Evolutionary conservation across 139 green algal genomes (phyloP).

Genomic region (Coelastrella sp.): DNA sequence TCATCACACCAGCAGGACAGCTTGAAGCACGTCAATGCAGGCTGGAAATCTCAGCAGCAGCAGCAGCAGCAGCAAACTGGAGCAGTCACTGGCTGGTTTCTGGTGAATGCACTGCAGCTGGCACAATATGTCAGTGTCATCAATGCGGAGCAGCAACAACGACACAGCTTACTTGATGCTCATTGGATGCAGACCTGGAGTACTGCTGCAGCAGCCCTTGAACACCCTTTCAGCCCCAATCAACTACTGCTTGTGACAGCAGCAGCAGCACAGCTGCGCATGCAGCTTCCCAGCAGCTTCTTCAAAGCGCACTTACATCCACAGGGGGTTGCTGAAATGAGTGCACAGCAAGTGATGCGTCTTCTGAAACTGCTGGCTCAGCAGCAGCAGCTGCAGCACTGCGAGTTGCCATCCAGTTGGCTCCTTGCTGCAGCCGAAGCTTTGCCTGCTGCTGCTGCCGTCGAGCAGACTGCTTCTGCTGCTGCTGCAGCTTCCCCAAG

Average conservation of each 20-base stretch:
- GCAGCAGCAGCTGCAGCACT: neutral
- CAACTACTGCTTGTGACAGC: neutral
- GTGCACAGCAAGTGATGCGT: neutral
- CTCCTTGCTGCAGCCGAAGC: neutral
- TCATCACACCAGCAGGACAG: too few species aligned
- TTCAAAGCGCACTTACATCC: neutral
- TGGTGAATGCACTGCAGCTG: neutral
- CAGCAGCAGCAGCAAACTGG: neutral
- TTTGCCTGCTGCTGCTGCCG: neutral
- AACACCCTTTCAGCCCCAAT: neutral
- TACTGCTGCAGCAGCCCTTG: neutral
- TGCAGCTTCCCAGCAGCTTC: slow-evolving; percentile 8
- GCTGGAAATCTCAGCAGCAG: neutral
- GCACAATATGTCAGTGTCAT: neutral
- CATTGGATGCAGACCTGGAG: slow-evolving; percentile 1
- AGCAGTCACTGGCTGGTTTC: neutral
- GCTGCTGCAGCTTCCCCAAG: neutral
- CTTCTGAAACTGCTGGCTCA: neutral
- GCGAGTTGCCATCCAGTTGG: neutral
- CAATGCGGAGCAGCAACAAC: neutral
- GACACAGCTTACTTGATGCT: neutral
- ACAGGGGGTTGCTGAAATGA: neutral
- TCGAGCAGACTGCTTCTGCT: neutral
- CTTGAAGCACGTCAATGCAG: too few species aligned
- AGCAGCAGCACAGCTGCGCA: neutral